Conservation (phyloP, 805 yeast species). For the Lipomyces sp. region DNA sequence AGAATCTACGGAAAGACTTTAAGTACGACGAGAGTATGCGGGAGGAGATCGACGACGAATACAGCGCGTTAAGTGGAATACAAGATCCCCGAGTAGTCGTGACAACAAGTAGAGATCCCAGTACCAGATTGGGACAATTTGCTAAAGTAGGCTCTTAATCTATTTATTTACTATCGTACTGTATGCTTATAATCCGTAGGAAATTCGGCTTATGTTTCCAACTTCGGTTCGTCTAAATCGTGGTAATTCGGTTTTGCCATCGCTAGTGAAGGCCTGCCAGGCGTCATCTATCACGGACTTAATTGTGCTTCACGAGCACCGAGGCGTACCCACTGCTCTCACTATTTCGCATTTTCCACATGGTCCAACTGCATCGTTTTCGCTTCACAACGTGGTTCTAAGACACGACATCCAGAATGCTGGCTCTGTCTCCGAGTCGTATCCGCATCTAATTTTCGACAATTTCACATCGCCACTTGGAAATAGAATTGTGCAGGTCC, state of each 20-base stretch:
- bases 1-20: constrained; percentile 75
- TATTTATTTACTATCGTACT: background rate
- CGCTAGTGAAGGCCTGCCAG: constrained; percentile 81
- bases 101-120: constrained; percentile 92
- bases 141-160: constrained; percentile 55
- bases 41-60: constrained; percentile 83
- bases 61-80: constrained; percentile 82
- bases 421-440: constrained; percentile 88
- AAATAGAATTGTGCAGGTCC: constrained; percentile 72
- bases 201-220: constrained; percentile 85
- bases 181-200: constrained; percentile 46
- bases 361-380: constrained; percentile 95
- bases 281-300: constrained; percentile 82
- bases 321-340: constrained; percentile 96
- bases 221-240: constrained; percentile 86
- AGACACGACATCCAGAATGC: constrained; percentile 88
- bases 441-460: constrained; percentile 93
- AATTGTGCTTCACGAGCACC: constrained; percentile 87
- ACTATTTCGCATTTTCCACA: constrained; percentile 96
- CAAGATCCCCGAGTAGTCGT: constrained; percentile 88
- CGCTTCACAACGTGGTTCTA: constrained; percentile 89
- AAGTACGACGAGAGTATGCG: constrained; percentile 78
- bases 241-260: constrained; percentile 88
- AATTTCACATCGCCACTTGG: constrained; percentile 84
- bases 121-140: constrained; percentile 82